Evolutionary conservation across 768 basidiomycete genomes (phyloP), one percentile per base, ranked within the genome.

Genomic region (Porphyrellus cyaneotinctus): DNA sequence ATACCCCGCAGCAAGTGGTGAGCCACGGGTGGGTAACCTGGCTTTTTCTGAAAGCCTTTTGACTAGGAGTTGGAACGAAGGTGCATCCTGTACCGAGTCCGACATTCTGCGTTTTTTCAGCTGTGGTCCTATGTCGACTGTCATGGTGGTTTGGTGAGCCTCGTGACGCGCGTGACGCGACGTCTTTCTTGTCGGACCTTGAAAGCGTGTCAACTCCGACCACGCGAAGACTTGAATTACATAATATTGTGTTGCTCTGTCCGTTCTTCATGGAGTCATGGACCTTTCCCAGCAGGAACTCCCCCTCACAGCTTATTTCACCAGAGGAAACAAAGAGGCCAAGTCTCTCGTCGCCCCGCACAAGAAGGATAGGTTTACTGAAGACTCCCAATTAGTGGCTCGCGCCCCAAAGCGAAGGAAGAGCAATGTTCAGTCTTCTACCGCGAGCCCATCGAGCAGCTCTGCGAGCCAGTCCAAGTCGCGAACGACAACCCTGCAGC

Each of bases 1-100:
- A 65, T 98, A 97, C 6, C 97, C 97, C 1, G 97, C 97, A 2
- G 95, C 82, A 44, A 93, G 75, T 2, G 83, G 70, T 3, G 89
- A 92, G 1, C 97, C 95, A 45, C 92, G 81, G 11, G 89, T 93
- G 3, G 97, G 97, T 20, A 92, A 66, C 56, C 68, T 87, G 23
- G 91, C 97, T 63, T 85, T 88, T 17, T 83, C 81, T 3, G 90
- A 92, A 33, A 88, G 83, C 31, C 84, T 81, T 66, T 97, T 97
- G 65, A 99, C 81, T 49, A 92, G 81, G 18, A 97, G 80, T 42
- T 77, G 77, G 1, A 75, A 61, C 9, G 70, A 62, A 42, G 79
- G 77, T 4, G 75, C 69, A 14, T 58, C 33, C 3, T 66, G 59
- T 6, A 68, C 62, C 33, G 66, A 71, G 36, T 74, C 70, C 6